Base-by-base conservation (phyloP, 2,329 filamentous ascomycete species). In the Cytospora piceae region DNA sequence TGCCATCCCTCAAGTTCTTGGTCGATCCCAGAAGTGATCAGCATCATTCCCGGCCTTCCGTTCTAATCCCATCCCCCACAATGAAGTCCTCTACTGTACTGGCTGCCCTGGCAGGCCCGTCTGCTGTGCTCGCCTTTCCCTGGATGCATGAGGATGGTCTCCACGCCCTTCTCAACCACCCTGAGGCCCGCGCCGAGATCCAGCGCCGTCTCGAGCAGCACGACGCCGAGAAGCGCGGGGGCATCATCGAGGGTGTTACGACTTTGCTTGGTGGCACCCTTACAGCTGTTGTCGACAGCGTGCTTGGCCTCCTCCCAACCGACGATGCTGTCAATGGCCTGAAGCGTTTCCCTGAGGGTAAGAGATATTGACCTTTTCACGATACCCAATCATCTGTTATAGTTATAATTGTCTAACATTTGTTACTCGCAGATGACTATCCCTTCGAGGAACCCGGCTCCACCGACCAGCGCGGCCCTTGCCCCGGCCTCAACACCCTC, bases 401-500 rank as follows among this genome's bases (percentile, higher is more conserved):
- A 5, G 1, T n/a, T 42, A 11, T 22, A 9, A 4, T 22, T 46
- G 2, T 46, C 42, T 46, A 46, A 46, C 6, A 11, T 22, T 22
- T 12, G 20, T 22, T 22, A 3, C 42, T 46, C 2, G 4, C 42
- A 46, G 58, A 42, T 37, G 22, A 31, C 20, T 42, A 55, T 27
- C 17, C 51, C 1, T 55, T 61, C 14, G 31, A 32, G 15, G 51
- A 27, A 15, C 51, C 59, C 12, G 9, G 51, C 12, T 22, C 54
- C 11, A 55, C 42, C 8, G 51, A 61, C 11, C 49, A 32, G 66
- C 57, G 61, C 24, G 65, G 65, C 6, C 72, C 71, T 24, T 79
- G 77, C 42, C 76, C 77, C 0, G 76, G 74, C 3, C 71, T 79
- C 27, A 78, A 78, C 56, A 72, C 73, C 0, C 63, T 78, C 15